These are phyloP conservation scores for Wickerhamiella occidentalis DNA, from an alignment of 805 yeast genomes.

Conservation along the genomic window DNA sequence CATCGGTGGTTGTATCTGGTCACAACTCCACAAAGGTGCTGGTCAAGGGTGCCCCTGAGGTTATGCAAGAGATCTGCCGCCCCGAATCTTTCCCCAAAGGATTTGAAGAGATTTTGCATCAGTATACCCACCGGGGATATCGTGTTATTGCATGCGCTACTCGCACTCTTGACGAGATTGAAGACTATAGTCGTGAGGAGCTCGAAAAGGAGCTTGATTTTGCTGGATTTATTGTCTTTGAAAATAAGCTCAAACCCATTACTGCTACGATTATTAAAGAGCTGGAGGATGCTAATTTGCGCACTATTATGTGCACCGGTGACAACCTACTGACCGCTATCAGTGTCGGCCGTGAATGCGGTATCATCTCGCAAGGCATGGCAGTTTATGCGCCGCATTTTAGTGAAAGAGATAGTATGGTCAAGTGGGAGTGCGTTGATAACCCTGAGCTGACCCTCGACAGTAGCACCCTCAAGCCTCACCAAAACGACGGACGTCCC, in stretches of 20 bases:
- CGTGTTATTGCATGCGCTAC: constrained; percentile 92
- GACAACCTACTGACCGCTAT: constrained; percentile 91
- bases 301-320: constrained; percentile 96
- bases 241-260: constrained; percentile 69
- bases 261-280: constrained; percentile 50
- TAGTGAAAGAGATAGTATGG: constrained; percentile 33
- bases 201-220: constrained; percentile 62
- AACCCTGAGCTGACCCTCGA: constrained; percentile 44
- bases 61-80: constrained; percentile 65
- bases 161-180: constrained; percentile 54
- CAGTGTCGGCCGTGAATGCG: constrained; percentile 82
- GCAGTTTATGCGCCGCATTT: constrained; percentile 52
- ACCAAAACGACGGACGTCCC: constrained; percentile 20
- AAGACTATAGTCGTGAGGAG: constrained; percentile 44
- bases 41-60: constrained; percentile 97
- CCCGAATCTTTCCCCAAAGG: constrained; percentile 60
- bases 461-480: constrained; percentile 45
- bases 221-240: constrained; percentile 83
- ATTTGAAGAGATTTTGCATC: constrained; percentile 59
- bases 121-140: constrained; percentile 86
- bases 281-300: constrained; percentile 53
- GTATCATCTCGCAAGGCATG: constrained; percentile 38
- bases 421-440: constrained; percentile 34
- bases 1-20: constrained; percentile 60
- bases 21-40: constrained; percentile 37